phyloP scores from a whole-genome alignment of 2,329 filamentous ascomycete species.

The Paraphoma sp. region DNA sequence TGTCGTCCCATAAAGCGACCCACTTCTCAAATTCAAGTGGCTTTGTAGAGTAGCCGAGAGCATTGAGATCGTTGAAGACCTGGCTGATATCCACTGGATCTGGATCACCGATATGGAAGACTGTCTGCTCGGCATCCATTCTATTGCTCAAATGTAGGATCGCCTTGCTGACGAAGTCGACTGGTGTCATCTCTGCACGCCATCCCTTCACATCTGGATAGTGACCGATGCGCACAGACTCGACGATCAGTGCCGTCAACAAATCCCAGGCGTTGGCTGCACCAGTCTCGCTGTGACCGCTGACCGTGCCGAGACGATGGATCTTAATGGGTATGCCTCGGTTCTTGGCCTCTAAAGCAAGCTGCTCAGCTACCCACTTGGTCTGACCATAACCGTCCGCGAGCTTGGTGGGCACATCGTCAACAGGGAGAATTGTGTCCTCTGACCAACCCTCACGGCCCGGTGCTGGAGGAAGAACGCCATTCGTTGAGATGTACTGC shows the following conservation, averaged over 20 bases:
- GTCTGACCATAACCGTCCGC: slow-evolving; percentile 79
- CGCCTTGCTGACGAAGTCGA: slow-evolving; percentile 79
- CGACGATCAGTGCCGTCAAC: slow-evolving; percentile 76
- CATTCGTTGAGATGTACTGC: slow-evolving; percentile 82
- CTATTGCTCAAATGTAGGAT: slow-evolving; percentile 74
- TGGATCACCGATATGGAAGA: slow-evolving; percentile 79
- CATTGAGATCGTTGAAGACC: slow-evolving; percentile 69
- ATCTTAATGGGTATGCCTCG: slow-evolving; percentile 75
- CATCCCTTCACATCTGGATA: slow-evolving; percentile 75
- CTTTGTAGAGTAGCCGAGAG: slow-evolving; percentile 74
- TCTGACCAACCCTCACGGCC: slow-evolving; percentile 72
- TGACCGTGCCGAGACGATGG: slow-evolving; percentile 77
- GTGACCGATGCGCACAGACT: slow-evolving; percentile 75
- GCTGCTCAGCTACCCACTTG: slow-evolving; percentile 81
- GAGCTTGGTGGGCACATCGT: slow-evolving; percentile 72
- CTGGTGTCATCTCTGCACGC: slow-evolving; percentile 84
- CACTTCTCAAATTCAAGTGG: slow-evolving; percentile 74
- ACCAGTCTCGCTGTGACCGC: slow-evolving; percentile 76
- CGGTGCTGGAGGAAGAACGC: slow-evolving; percentile 72
- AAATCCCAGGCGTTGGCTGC: slow-evolving; percentile 81
- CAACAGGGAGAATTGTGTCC: slow-evolving; percentile 69
- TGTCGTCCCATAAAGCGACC: slow-evolving; percentile 75
- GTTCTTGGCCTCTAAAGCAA: slow-evolving; percentile 71
- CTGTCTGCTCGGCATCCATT: slow-evolving; percentile 64
- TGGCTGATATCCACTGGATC: slow-evolving; percentile 69